Evolutionary conservation across 2,329 filamentous ascomycete genomes (phyloP), one percentile per base, ranked within the genome.

Genomic region (Pseudofabraea citricarpa): DNA sequence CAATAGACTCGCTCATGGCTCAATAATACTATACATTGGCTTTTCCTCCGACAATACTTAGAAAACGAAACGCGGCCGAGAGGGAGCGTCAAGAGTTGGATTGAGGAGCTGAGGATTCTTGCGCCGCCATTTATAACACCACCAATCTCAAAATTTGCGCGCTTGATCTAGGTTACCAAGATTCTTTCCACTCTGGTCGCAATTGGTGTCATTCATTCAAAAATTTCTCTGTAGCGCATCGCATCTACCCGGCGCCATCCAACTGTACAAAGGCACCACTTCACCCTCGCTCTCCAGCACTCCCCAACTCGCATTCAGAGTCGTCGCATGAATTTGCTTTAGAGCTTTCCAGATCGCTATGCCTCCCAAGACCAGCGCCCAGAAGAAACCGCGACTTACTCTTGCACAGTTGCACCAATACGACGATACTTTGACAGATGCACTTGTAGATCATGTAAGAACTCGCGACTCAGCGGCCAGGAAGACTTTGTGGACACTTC

Each of bases 351-450:
- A 31, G 33, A 26, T 55, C 50, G 46, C 40, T 48, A 71, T 71
- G 69, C 56, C 71, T 46, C 59, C 70, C 42, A 65, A 66, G 54
- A 60, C 63, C 63, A 65, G 66, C 60, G 56, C 68, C 52, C 52
- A 69, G 48, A 79, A 85, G 66, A 85, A 77, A 69, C 81, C 85
- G 61, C 80, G 81, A 49, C 74, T 98, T 56, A 95, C 90, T 6
- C 74, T 97, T 56, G 82, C 84, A 48, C 90, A 95, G 72, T 72
- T 98, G 58, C 85, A 90, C 23, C 85, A 85, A 39, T 97, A 97
- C 71, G 93, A 98, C 69, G 93, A 98, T 66, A 83, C 97, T 52
- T 74, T 95, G 50, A 98, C 93, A 6, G 93, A 98, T 75, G 87
- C 88, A 54, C 81, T 98, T 41, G 83, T 98, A 48, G 93, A 98